These are phyloP conservation scores for Hypoxylon sp. DNA, from an alignment of 2,329 filamentous ascomycete species.

Conservation along the genomic window DNA sequence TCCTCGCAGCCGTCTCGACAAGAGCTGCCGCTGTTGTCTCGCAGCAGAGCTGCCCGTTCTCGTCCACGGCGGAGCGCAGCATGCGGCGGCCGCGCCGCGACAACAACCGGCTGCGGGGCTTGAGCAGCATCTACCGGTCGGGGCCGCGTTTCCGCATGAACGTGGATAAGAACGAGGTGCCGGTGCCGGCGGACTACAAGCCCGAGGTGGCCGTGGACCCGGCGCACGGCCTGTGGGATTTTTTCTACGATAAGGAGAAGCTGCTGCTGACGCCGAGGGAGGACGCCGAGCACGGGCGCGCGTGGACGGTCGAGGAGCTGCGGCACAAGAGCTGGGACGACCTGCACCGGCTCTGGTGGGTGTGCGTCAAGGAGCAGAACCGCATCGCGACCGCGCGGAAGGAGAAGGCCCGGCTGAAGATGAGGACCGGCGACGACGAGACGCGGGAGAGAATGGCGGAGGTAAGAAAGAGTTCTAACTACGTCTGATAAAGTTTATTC, in stretches of 20 bases:
- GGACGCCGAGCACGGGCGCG: slow-evolving; percentile 77
- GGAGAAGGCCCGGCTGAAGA: slow-evolving; percentile 74
- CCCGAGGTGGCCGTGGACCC: slow-evolving; percentile 71
- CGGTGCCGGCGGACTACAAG: slow-evolving; percentile 75
- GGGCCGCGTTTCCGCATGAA: slow-evolving; percentile 81
- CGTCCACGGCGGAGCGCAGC: slow-evolving; percentile 48
- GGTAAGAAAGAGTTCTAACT: slow-evolving; percentile 60
- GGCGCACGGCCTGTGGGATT: slow-evolving; percentile 90
- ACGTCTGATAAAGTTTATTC: background rate
- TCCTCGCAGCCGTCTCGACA: slow-evolving; percentile 34
- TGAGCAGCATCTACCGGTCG: slow-evolving; percentile 82
- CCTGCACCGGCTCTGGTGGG: slow-evolving; percentile 92
- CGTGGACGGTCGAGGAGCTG: slow-evolving; percentile 88
- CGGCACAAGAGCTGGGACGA: slow-evolving; percentile 93
- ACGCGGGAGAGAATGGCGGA: slow-evolving; percentile 69
- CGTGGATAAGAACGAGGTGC: slow-evolving; percentile 77
- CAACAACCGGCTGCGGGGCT: slow-evolving; percentile 81
- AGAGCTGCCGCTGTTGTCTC: slow-evolving; percentile 16
- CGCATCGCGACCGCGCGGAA: slow-evolving; percentile 80
- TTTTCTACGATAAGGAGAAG: slow-evolving; percentile 80
- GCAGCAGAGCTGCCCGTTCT: slow-evolving; percentile 50
- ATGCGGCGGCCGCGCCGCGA: slow-evolving; percentile 66
- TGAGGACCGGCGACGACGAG: slow-evolving; percentile 81
- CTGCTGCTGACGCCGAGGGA: slow-evolving; percentile 79
- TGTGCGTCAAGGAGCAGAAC: slow-evolving; percentile 91